Evolutionary conservation across 768 basidiomycete species (phyloP).

Genomic region (Gloeostereum incarnatum): DNA sequence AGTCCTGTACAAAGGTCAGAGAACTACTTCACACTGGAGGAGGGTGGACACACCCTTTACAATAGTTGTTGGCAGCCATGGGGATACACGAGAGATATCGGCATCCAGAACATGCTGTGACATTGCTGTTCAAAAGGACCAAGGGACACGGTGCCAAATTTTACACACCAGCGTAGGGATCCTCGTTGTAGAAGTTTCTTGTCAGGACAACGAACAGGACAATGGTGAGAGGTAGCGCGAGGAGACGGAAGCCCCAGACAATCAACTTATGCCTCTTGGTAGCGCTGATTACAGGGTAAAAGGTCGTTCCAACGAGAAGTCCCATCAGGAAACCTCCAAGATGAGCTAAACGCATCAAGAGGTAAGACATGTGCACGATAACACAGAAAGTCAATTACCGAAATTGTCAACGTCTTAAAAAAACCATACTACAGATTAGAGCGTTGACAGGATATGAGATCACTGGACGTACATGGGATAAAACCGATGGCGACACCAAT

Average conservation of each 20-base stretch:
- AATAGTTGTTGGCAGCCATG: slow-evolving; percentile 58
- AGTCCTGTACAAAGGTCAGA: no score
- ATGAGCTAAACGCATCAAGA: slow-evolving; percentile 48
- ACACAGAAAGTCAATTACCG: slow-evolving; percentile 28
- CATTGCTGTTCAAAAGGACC: neutral
- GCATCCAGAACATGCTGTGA: slow-evolving; percentile 74
- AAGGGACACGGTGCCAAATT: slow-evolving; percentile 2
- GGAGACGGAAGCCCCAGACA: slow-evolving; percentile 64
- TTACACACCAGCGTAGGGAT: slow-evolving; percentile 72
- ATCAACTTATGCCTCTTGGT: slow-evolving; percentile 65
- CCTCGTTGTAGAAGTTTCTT: slow-evolving; percentile 83
- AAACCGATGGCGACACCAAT: slow-evolving; percentile 82
- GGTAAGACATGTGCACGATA: neutral
- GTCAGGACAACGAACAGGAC: slow-evolving; percentile 76
- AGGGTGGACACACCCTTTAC: slow-evolving; percentile 49
- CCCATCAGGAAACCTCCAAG: slow-evolving; percentile 84
- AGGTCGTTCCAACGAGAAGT: slow-evolving; percentile 69
- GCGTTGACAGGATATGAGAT: neutral
- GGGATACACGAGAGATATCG: slow-evolving; percentile 89
- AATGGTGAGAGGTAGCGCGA: slow-evolving; percentile 67
- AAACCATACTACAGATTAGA: slow-evolving; percentile 3
- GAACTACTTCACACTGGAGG: no score
- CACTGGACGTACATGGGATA: slow-evolving; percentile 54
- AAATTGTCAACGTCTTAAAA: slow-evolving; percentile 82
- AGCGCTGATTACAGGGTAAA: slow-evolving; percentile 85